Base-by-base conservation (phyloP, 306 rosid species). In the Cyamopsis tetragonoloba region DNA sequence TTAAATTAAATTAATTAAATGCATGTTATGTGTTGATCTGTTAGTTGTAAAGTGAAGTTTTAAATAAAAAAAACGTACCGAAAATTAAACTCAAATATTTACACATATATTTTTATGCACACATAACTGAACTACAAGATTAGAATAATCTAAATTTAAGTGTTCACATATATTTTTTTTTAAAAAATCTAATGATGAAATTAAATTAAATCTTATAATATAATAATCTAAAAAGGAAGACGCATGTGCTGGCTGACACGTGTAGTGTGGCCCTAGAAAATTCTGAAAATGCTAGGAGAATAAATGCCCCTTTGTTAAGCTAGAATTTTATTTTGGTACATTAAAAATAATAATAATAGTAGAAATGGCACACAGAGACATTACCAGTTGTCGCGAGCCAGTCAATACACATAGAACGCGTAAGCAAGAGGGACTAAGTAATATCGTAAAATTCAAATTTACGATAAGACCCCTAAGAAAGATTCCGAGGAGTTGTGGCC, bases 351-450 rank as follows among this genome's bases (percentile, higher is more conserved):
- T 0, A 30, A 41, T 4, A 9, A 6, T 51, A 27, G 27, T 0
- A 11, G n/a, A n/a, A 19, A 7, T n/a, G 24, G 11, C 1, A 23
- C 10, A 10, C 3, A 14, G 7, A 34, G 0, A 15, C 2, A 5
- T 3, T 43, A 35, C 39, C 70, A 66, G 58, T 53, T 62, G 79
- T 41, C 44, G 44, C 6, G 77, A 82, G 71, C 41, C 60, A 69
- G 88, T 83, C 86, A 77, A 73, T 65, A 28, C n/a, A 46, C 3
- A 42, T 1, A 32, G 51, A 70, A 49, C 96, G 96, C 96, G 92
- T 88, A 68, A 73, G 18, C 31, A 38, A 15, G 22, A 3, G 59
- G 66, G 77, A 82, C 86, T 56, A 8, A 8, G 51, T 18, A 39
- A 5, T 2, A 3, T 6, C 43, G 0, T 20, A 38, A 24, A 38